Evolutionary conservation across 768 basidiomycete species (phyloP).

Genomic region (Macrolepiota albuminosa): DNA sequence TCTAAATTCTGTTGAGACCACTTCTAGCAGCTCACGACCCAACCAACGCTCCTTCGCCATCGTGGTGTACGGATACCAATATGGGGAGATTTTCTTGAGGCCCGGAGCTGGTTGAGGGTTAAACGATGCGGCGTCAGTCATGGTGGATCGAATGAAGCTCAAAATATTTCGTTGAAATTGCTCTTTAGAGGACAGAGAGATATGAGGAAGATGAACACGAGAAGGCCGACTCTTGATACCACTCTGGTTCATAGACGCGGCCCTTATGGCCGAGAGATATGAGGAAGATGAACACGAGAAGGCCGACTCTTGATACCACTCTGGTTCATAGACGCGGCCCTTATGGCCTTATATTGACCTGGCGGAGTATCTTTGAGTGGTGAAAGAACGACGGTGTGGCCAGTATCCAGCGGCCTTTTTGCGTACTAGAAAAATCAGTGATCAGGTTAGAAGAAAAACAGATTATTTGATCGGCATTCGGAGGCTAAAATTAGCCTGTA

Average conservation of each 20-base stretch:
- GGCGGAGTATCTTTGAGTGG: slow-evolving; percentile 3
- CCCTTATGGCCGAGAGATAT: slow-evolving; percentile 32
- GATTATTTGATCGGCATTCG: slow-evolving; percentile 7
- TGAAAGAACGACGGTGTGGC: background rate
- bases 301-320: slow-evolving; percentile 9
- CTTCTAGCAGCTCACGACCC: slow-evolving; percentile 81
- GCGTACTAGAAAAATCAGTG: background rate
- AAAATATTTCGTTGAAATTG: slow-evolving; percentile 56
- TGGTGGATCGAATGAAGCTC: slow-evolving; percentile 47
- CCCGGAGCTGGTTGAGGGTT: slow-evolving; percentile 32
- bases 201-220: slow-evolving; percentile 35
- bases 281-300: slow-evolving; percentile 32
- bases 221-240: slow-evolving; percentile 16
- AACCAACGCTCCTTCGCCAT: slow-evolving; percentile 93
- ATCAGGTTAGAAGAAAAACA: background rate
- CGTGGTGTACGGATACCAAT: slow-evolving; percentile 92
- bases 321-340: slow-evolving; percentile 15
- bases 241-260: slow-evolving; percentile 13
- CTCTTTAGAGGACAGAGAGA: slow-evolving; percentile 43
- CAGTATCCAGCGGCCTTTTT: background rate
- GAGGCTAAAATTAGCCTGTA: background rate
- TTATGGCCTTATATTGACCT: slow-evolving; percentile 8
- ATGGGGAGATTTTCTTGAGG: slow-evolving; percentile 78
- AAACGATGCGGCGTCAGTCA: slow-evolving; percentile 34
- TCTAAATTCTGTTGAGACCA: slow-evolving; percentile 91